These are phyloP conservation scores for Castanea sativa DNA, from an alignment of 306 rosid genomes.

Conservation along the genomic window DNA sequence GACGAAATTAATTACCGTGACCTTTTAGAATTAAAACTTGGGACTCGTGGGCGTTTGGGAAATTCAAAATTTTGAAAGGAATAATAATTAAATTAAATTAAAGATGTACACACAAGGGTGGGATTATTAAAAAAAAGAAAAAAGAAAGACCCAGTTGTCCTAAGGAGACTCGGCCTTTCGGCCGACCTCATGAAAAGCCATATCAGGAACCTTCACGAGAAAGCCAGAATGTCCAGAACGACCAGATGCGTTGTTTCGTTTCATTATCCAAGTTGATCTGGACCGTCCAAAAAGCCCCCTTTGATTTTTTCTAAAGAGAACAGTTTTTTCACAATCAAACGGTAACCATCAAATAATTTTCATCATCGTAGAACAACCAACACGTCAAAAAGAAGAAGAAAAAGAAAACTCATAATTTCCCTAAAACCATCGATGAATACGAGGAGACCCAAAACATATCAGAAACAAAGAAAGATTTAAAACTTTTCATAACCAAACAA, in stretches of 20 bases:
- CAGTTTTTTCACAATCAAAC: neutral
- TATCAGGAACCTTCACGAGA: neutral
- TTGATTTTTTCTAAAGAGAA: neutral
- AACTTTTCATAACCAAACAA: neutral
- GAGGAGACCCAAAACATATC: neutral
- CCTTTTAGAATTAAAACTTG: neutral
- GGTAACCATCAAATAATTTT: neutral
- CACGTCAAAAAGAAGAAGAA: neutral
- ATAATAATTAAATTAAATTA: neutral
- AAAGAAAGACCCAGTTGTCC: neutral
- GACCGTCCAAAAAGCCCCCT: neutral
- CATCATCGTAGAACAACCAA: neutral
- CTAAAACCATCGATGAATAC: neutral
- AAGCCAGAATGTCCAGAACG: neutral
- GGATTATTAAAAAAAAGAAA: neutral
- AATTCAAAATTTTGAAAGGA: neutral
- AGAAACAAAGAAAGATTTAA: neutral
- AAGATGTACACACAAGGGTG: neutral
- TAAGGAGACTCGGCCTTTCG: neutral
- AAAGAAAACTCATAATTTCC: neutral
- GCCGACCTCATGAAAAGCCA: too few species aligned
- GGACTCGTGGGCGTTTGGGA: neutral
- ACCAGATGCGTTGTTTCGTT: neutral
- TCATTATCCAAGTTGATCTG: neutral
- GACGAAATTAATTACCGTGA: neutral